Conservation (phyloP, 352 stramenopile species). For the Phytophthora hibernalis region DNA sequence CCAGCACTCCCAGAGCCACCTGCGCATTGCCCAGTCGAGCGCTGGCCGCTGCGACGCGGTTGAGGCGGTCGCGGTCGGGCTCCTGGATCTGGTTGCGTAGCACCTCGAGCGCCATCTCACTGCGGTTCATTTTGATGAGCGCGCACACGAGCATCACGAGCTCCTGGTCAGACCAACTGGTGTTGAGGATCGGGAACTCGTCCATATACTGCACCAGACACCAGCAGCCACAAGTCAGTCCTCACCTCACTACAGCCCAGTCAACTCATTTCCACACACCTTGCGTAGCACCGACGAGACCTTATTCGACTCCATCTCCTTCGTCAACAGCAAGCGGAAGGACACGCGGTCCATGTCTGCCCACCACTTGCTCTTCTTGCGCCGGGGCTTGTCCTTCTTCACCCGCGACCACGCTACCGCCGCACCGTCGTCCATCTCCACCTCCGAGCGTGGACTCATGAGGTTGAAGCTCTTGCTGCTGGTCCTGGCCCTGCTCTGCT, state of each 20-base stretch:
- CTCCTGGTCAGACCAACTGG: constrained; percentile 70
- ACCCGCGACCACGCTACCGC: background rate
- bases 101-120: constrained; percentile 59
- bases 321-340: constrained; percentile 64
- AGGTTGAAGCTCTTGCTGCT: constrained; percentile 38
- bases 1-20: constrained; percentile 73
- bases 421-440: background rate
- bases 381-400: constrained; percentile 9
- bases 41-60: constrained; percentile 73
- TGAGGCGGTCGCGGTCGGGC: constrained; percentile 56
- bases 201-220: constrained; percentile 58
- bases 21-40: constrained; percentile 69
- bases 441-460: constrained; percentile 5
- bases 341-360: constrained; percentile 66
- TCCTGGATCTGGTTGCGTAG: constrained; percentile 71
- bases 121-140: constrained; percentile 81
- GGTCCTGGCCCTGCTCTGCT: constrained; percentile 5
- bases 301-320: constrained; percentile 61
- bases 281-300: constrained; percentile 67
- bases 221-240: constrained; percentile 4
- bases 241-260: background rate
- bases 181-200: constrained; percentile 71
- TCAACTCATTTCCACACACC: constrained; percentile 23
- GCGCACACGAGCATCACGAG: constrained; percentile 78
- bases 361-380: constrained; percentile 53